Base-by-base conservation (phyloP, 139 green algal genomes). In the Chara braunii region DNA sequence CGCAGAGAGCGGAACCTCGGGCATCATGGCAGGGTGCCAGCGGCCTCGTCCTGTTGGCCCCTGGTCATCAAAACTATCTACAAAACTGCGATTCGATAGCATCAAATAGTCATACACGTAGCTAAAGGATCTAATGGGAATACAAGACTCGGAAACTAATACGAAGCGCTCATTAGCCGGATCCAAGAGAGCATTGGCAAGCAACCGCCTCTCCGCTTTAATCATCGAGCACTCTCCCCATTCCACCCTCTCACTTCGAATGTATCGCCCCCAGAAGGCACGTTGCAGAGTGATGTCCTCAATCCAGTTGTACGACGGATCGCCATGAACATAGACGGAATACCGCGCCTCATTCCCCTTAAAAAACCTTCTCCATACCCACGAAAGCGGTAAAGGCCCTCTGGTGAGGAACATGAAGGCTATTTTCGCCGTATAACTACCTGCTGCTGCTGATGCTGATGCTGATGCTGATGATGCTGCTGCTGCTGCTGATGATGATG, bases 141-240 rank as follows among this genome's bases (percentile, higher is more conserved):
- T n/a, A 45, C 42, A 71, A 29, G 44, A 37, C 44, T 77, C 68
- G 1, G 63, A 78, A 22, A 77, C 14, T 23, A 77, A 48, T 14
- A 77, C 43, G 18, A 77, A 78, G 12, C 66, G 18, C 32, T 29
- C 43, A 23, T 78, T 78, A 65, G 8, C 43, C 0, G 66, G 68
- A 43, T 77, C 68, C 7, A 70, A 33, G 12, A 77, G 64, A 0
- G 63, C 68, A 5, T 64, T 72, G 35, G 52, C 60, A 29, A 77
- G 32, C 48, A 77, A 37, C 28, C 64, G 43, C 2, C 37, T 2
- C 31, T 77, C 65, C 1, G 68, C 68, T 14, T 78, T 45, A 22
- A 77, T 51, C 43, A 78, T 77, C 37, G 29, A 33, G 12, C 65
- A 59, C 8, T 72, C 14, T 2, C 68, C 68, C 68, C 68, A 77